phyloP scores from a whole-genome alignment of 352 stramenopile genomes.

The Phytophthora hybrid region DNA sequence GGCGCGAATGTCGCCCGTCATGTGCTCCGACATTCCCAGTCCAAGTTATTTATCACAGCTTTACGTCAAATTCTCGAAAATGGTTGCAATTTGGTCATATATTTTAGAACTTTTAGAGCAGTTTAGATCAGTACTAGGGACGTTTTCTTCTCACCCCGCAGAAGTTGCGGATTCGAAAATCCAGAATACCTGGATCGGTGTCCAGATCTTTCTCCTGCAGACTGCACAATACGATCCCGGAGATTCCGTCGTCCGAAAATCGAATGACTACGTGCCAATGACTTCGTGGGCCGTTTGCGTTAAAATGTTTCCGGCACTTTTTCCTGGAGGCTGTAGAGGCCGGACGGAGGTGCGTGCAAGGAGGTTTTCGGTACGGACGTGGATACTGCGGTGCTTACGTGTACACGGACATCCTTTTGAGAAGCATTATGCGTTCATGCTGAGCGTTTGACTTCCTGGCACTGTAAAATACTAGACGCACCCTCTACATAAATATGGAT shows the following conservation, averaged over 20 bases:
- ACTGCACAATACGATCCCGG: too few species aligned
- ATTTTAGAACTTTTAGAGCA: too few species aligned
- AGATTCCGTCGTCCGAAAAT: slow-evolving; percentile 17
- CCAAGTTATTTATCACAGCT: too few species aligned
- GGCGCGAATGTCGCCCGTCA: too few species aligned
- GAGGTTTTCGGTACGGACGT: slow-evolving; percentile 23
- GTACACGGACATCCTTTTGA: slow-evolving; percentile 35
- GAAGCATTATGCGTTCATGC: slow-evolving; percentile 30
- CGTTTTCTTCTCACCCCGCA: too few species aligned
- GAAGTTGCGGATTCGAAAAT: too few species aligned
- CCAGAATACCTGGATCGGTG: too few species aligned
- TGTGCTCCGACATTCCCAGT: too few species aligned
- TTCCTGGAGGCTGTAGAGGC: slow-evolving; percentile 36
- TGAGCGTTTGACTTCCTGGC: slow-evolving; percentile 34
- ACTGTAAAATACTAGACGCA: slow-evolving; percentile 10
- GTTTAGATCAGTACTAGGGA: too few species aligned
- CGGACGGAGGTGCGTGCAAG: slow-evolving; percentile 18
- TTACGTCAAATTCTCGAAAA: too few species aligned
- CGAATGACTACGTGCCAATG: slow-evolving; percentile 1
- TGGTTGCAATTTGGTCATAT: too few species aligned
- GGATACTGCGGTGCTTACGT: slow-evolving; percentile 25
- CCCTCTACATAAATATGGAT: slow-evolving; percentile 32
- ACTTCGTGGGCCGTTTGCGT: background rate
- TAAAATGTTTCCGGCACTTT: slow-evolving; percentile 34
- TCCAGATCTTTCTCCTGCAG: too few species aligned